Evolutionary conservation across 1,284 basidiomycete genomes (phyloP).

Genomic region (Fomitopsis betulina): DNA sequence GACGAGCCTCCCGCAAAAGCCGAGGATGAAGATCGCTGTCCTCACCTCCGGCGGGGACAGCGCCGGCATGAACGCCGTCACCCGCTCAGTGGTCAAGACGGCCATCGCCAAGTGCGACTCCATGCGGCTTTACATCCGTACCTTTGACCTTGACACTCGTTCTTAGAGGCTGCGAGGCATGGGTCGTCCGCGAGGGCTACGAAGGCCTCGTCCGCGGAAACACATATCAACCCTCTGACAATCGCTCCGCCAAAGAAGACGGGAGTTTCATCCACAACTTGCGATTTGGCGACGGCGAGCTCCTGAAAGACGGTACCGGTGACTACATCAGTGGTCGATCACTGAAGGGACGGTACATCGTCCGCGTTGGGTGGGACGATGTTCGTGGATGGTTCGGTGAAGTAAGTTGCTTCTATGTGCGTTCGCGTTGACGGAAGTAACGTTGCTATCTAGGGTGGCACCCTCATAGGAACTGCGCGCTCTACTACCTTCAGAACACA

Average conservation of each 20-base stretch:
- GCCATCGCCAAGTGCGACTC: slow-evolving; percentile 77
- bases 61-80: slow-evolving; percentile 96
- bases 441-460: slow-evolving; percentile 68
- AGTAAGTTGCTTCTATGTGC: slow-evolving; percentile 36
- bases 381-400: slow-evolving; percentile 93
- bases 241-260: slow-evolving; percentile 23
- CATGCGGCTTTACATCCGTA: slow-evolving; percentile 10
- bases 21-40: slow-evolving; percentile 79
- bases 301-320: slow-evolving; percentile 88
- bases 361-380: slow-evolving; percentile 98
- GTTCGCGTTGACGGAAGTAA: slow-evolving; percentile 1
- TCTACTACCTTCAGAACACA: slow-evolving; percentile 83
- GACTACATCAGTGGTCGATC: slow-evolving; percentile 68
- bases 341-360: slow-evolving; percentile 90
- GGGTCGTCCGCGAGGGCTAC: slow-evolving; percentile 95
- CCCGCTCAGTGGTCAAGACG: slow-evolving; percentile 86
- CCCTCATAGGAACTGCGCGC: slow-evolving; percentile 93
- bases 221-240: slow-evolving; percentile 27
- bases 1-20: slow-evolving; percentile 2
- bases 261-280: slow-evolving; percentile 60
- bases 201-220: slow-evolving; percentile 88
- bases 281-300: slow-evolving; percentile 87
- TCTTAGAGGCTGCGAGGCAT: slow-evolving; percentile 84
- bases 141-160: slow-evolving; percentile 7
- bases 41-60: slow-evolving; percentile 97